Evolutionary conservation across 2,329 filamentous ascomycete genomes (phyloP).

Genomic region (Apiospora hydei): DNA sequence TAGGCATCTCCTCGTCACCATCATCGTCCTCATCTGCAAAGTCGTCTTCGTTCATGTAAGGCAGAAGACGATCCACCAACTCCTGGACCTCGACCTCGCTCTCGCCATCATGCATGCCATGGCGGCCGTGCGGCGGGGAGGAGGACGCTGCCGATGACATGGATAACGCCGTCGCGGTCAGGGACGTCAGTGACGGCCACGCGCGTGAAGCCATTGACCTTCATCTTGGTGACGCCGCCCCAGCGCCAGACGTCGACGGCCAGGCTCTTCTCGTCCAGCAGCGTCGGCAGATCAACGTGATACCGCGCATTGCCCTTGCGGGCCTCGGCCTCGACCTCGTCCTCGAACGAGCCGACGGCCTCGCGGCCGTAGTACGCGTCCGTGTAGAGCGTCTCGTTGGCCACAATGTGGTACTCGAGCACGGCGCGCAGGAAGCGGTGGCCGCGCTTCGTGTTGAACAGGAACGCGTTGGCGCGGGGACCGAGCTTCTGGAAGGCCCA

Average conservation of each 20-base stretch:
- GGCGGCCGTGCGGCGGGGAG: constrained; percentile 75
- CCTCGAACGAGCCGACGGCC: constrained; percentile 28
- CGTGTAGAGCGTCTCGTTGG: constrained; percentile 65
- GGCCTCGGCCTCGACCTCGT: constrained; percentile 38
- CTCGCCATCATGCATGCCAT: constrained; percentile 47
- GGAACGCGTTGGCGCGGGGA: constrained; percentile 76
- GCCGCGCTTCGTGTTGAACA: constrained; percentile 79
- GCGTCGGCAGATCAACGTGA: constrained; percentile 76
- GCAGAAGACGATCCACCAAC: constrained; percentile 60
- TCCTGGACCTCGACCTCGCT: constrained; percentile 66
- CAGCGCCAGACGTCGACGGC: constrained; percentile 75
- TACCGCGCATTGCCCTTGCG: constrained; percentile 52
- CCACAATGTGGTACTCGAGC: constrained; percentile 45
- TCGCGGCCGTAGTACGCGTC: constrained; percentile 74
- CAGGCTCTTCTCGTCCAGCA: constrained; percentile 71
- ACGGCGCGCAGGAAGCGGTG: constrained; percentile 79
- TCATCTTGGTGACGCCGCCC: constrained; percentile 73
- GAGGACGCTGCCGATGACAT: constrained; percentile 75
- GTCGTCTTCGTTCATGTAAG: constrained; percentile 23
- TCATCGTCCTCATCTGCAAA: background rate
- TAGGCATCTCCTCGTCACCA: background rate
- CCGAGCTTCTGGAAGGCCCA: constrained; percentile 80
- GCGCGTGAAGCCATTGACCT: constrained; percentile 75
- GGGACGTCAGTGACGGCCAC: constrained; percentile 75
- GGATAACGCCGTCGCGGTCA: constrained; percentile 82